Evolutionary conservation across 2,329 filamentous ascomycete genomes (phyloP).

Genomic region (Alternaria ethzedia): DNA sequence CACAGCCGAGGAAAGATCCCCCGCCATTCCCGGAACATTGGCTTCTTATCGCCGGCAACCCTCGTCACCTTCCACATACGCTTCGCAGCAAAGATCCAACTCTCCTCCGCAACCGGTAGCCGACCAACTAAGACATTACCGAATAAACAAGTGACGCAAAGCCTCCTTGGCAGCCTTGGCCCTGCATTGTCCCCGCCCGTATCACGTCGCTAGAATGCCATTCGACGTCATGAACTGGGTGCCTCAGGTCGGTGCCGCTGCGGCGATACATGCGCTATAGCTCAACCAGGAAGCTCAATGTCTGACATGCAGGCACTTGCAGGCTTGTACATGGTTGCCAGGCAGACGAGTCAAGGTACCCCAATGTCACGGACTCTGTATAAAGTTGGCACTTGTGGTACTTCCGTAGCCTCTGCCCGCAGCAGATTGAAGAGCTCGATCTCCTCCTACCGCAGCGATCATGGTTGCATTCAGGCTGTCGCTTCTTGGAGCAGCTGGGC

Average conservation of each 20-base stretch:
- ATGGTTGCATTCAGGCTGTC: slow-evolving; percentile 17
- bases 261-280: slow-evolving; percentile 17
- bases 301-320: not conserved
- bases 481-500: slow-evolving; percentile 20
- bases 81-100: not conserved
- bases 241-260: slow-evolving; percentile 15
- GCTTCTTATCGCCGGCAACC: not conserved
- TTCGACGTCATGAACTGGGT: slow-evolving; percentile 24
- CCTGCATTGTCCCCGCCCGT: slow-evolving; percentile 22
- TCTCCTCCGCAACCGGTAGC: not conserved
- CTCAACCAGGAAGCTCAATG: slow-evolving; percentile 35
- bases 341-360: not conserved
- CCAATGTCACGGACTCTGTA: not conserved
- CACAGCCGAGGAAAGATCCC: not conserved
- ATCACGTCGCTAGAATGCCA: slow-evolving; percentile 8
- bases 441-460: not conserved
- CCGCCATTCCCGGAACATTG: not conserved
- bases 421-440: not conserved
- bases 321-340: not conserved
- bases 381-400: not conserved
- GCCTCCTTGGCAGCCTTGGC: slow-evolving; percentile 31
- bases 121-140: not conserved
- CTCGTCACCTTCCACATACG: slow-evolving; percentile 12
- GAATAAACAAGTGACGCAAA: slow-evolving; percentile 9
- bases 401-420: not conserved